Base-by-base conservation (phyloP, 2,329 filamentous ascomycete genomes). In the Dothistroma pini region DNA sequence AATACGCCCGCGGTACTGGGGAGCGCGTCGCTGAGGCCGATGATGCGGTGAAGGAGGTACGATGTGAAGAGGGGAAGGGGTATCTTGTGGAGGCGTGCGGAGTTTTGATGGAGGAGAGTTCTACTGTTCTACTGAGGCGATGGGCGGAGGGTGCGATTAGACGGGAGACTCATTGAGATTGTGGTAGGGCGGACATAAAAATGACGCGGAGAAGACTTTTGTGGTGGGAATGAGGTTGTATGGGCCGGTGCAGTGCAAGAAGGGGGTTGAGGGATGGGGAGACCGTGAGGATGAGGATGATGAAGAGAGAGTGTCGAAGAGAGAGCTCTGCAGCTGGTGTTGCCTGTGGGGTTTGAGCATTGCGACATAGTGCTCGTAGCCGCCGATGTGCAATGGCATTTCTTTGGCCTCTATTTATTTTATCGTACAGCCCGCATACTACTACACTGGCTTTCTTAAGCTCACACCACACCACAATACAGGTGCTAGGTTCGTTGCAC, bases 401-500 rank as follows among this genome's bases (percentile, higher is more conserved):
- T 19, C n/a, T 44, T 44, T 9, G 16, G 16, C 41, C 1, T 44
- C 14, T 44, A 19, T 44, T n/a, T 19, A 44, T 14, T 16, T 44
- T 57, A 57, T 57, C 49, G 54, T 57, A 57, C 54, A 57, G 34
- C 25, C 10, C 44, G 9, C n/a, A 19, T 44, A 44, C 41, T 21
- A 35, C 35, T 60, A 73, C 50, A 79, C 75, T 21, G 73, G 70
- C 59, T 80, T 79, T 59, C 78, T 67, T 62, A 82, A 64, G 54
- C 73, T 72, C 4, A 80, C 78, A 11, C 79, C 80, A 19, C 79
- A 78, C 78, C 79, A 80, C 55, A 82, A 66, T 4, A 82, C 77
- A 0, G 81, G 81, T 44, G 80, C 80, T 25, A 83, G 73, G 63
- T 82, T 80, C 54, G 76, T 79, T 2, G 80, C 77, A 65, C 81